These are phyloP conservation scores for Mycena metata DNA, from an alignment of 768 basidiomycete species.

Conservation along the genomic window DNA sequence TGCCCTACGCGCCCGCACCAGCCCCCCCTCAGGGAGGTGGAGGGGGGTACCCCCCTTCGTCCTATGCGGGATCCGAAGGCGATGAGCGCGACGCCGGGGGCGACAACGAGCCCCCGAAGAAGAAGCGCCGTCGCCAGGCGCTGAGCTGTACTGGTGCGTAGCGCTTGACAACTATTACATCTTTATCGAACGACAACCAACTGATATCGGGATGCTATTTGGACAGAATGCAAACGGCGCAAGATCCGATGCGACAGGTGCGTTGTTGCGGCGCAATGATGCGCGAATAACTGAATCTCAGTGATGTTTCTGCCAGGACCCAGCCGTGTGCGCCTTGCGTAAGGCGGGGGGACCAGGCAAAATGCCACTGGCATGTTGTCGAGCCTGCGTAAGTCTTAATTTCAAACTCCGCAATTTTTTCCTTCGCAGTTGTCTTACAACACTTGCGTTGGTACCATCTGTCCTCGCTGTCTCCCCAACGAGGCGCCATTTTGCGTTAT, in stretches of 20 bases:
- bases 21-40: background rate
- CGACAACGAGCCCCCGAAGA: conserved; percentile 70
- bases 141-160: conserved; percentile 84
- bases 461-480: background rate
- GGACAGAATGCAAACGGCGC: conserved; percentile 83
- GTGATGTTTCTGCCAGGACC: conserved; percentile 56
- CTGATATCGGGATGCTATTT: conserved; percentile 9
- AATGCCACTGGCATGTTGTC: conserved; percentile 87
- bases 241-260: conserved; percentile 93
- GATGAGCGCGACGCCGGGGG: conserved; percentile 69
- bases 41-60: conserved; percentile 37
- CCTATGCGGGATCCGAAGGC: conserved; percentile 48
- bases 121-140: conserved; percentile 86
- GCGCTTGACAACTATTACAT: background rate
- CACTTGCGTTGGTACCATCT: too few relatives aligned
- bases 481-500: background rate
- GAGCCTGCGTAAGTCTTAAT: conserved; percentile 77
- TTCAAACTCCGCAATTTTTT: background rate
- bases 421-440: conserved; percentile 8
- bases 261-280: conserved; percentile 28
- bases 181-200: conserved; percentile 36
- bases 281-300: background rate
- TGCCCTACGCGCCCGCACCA: conserved; percentile 32
- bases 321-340: conserved; percentile 88
- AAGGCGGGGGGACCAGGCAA: conserved; percentile 82